Base-by-base conservation (phyloP, 2,329 filamentous ascomycete species). In the Blastomyces silverae region DNA sequence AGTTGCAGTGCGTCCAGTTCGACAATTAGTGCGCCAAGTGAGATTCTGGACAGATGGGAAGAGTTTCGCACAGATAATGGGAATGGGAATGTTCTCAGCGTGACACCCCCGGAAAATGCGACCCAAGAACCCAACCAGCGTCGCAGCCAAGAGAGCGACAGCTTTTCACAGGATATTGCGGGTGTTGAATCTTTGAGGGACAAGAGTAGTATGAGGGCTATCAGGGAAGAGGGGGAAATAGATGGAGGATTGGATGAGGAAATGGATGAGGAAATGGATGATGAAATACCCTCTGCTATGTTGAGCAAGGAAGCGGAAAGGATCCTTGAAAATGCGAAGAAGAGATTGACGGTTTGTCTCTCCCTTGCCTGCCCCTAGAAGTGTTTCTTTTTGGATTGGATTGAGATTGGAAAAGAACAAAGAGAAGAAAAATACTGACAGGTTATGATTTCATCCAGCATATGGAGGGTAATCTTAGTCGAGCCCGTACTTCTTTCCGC, bases 311-410 rank as follows among this genome's bases (percentile, higher is more conserved):
- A 91, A 71, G 92, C 92, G 1, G 92, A 97, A 74, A 83, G 92
- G 72, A 97, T 97, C 73, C 82, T 97, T 64, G 91, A 92, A 64
- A 96, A 96, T 77, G 93, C 93, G 42, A 97, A 97, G 79, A 88
- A 87, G 75, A 84, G 92, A 70, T 81, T 97, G 67, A 94, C 90
- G 73, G 91, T 95, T 82, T 75, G 90, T 78, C 48, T 46, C 61
- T 42, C 28, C 39, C 28, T 20, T 10, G 37, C 10, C 8, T 25
- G 3, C 28, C 66, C 31, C 20, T 22, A 11, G 20, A 37, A 53
- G 37, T 2, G 3, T 6, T 39, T 39, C 11, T 37, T 17, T 15
- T 60, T 28, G 22, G 13, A 44, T 46, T 37, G 34, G 17, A 34
- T n/a, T 20, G 50, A 31, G 31, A 10, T n/a, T 57, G 31, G n/a